Evolutionary conservation across 768 basidiomycete species (phyloP).

Genomic region (Amanita pseudoporphyria): DNA sequence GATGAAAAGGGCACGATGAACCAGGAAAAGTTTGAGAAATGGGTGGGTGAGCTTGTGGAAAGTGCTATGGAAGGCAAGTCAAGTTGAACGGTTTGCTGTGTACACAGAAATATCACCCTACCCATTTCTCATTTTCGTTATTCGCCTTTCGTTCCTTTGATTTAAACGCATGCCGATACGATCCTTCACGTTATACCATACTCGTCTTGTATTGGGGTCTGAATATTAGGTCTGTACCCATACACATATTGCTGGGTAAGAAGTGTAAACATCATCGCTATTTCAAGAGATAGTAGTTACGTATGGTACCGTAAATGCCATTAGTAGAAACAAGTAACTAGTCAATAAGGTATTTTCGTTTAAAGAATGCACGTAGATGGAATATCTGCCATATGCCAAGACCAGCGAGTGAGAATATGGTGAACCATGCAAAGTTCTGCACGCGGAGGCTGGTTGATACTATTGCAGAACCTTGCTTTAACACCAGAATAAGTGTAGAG

Average conservation of each 20-base stretch:
- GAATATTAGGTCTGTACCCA: neutral
- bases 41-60: slow-evolving; percentile 71
- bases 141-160: neutral
- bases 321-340: slow-evolving; percentile 19
- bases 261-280: neutral
- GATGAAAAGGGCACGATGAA: slow-evolving; percentile 75
- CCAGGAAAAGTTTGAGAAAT: slow-evolving; percentile 63
- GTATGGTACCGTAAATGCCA: neutral
- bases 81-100: neutral
- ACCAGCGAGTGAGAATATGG: slow-evolving; percentile 64
- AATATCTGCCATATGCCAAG: slow-evolving; percentile 93
- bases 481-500: neutral
- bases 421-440: slow-evolving; percentile 88
- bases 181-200: neutral
- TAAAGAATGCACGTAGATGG: slow-evolving; percentile 93
- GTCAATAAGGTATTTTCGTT: slow-evolving; percentile 90
- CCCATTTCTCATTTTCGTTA: neutral
- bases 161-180: neutral
- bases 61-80: slow-evolving; percentile 61
- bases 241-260: neutral
- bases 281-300: neutral
- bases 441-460: slow-evolving; percentile 90
- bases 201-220: slow-evolving; percentile 1
- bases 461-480: slow-evolving; percentile 20
- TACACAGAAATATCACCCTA: neutral